These are phyloP conservation scores for Combretum micranthum DNA, from an alignment of 345 rosid species.

Conservation along the genomic window DNA sequence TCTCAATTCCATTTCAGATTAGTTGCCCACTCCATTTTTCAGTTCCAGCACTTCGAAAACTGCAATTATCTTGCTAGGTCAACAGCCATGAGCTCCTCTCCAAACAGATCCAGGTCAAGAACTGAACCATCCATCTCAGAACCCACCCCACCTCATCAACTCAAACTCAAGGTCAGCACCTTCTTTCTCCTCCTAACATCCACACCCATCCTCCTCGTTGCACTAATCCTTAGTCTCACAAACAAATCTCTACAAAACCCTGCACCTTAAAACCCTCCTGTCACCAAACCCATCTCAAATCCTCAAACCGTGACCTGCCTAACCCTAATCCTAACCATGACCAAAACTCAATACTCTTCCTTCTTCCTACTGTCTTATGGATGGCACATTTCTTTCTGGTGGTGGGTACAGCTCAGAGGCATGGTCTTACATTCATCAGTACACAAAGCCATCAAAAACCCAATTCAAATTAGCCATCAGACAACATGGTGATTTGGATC, in stretches of 20 bases:
- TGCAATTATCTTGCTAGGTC: background rate
- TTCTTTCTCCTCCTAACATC: slow-evolving; percentile 32
- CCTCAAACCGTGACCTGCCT: too few species aligned
- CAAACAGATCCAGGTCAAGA: background rate
- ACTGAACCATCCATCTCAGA: slow-evolving; percentile 19
- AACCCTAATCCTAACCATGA: slow-evolving; percentile 14
- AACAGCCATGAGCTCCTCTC: background rate
- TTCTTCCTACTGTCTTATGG: slow-evolving; percentile 64
- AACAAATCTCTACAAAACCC: slow-evolving; percentile 26
- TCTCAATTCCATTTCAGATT: too few species aligned
- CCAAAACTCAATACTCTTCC: slow-evolving; percentile 8
- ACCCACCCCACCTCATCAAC: slow-evolving; percentile 10
- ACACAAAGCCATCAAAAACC: slow-evolving; percentile 20
- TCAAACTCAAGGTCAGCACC: slow-evolving; percentile 20
- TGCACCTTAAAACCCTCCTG: slow-evolving; percentile 29
- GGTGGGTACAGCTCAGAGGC: slow-evolving; percentile 95
- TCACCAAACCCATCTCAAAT: slow-evolving; percentile 26
- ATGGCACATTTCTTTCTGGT: slow-evolving; percentile 87
- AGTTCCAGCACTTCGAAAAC: too few species aligned
- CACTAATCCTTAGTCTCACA: slow-evolving; percentile 32
- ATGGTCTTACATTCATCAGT: slow-evolving; percentile 75
- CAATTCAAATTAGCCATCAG: slow-evolving; percentile 52
- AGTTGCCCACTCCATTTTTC: too few species aligned
- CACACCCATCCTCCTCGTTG: slow-evolving; percentile 30
- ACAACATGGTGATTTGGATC: slow-evolving; percentile 76